phyloP scores from a whole-genome alignment of 2,329 filamentous ascomycete species.

The Pochonia chlamydosporia region DNA sequence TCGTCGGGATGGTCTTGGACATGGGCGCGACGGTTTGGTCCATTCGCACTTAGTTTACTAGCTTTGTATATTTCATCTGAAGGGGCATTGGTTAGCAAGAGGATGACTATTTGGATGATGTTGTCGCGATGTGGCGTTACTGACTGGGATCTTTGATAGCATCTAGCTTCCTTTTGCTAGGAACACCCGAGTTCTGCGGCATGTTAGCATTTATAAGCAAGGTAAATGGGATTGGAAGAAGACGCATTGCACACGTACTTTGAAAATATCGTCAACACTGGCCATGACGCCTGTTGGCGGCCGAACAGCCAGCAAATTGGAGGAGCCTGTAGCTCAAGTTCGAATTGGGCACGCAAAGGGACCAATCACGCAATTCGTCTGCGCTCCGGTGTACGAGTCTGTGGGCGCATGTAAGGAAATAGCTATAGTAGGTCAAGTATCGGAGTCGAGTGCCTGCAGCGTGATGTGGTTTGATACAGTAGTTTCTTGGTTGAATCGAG shows the following conservation, averaged over 20 bases:
- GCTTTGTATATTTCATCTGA: conserved; percentile 60
- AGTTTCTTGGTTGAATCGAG: too few relatives aligned
- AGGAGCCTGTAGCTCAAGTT: too few relatives aligned
- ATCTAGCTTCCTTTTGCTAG: conserved; percentile 60
- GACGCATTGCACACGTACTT: conserved; percentile 25
- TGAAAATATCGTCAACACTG: conserved; percentile 55
- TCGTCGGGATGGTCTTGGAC: conserved; percentile 34
- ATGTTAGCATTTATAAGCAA: neutral
- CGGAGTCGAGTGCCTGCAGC: too few relatives aligned
- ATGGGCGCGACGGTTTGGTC: conserved; percentile 37
- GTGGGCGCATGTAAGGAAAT: too few relatives aligned
- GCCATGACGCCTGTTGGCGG: conserved; percentile 34
- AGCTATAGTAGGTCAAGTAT: too few relatives aligned
- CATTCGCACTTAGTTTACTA: conserved; percentile 43
- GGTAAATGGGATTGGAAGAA: neutral
- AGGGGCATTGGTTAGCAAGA: neutral
- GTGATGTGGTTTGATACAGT: too few relatives aligned
- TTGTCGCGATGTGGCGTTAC: conserved; percentile 18
- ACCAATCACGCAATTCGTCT: too few relatives aligned
- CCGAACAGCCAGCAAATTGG: neutral
- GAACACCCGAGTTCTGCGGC: conserved; percentile 34
- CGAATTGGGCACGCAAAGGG: too few relatives aligned
- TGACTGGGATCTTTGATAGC: conserved; percentile 56
- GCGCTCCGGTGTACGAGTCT: too few relatives aligned
- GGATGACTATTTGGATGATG: neutral